Evolutionary conservation across 441 rosid species (phyloP).

Genomic region (Eugenia klotzschiana): DNA sequence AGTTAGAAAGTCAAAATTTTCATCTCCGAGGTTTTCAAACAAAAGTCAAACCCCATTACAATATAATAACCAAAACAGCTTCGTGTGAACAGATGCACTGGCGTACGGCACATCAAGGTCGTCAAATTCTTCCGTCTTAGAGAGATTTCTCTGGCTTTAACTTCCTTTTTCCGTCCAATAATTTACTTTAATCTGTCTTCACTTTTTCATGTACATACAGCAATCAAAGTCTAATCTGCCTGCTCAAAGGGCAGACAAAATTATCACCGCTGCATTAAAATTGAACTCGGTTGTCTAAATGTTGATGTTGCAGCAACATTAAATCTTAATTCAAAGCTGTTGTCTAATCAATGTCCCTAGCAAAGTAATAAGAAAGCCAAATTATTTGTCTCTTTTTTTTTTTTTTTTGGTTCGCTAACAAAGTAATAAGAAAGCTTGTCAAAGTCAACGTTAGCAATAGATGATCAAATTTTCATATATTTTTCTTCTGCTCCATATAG

Average conservation of each 20-base stretch:
- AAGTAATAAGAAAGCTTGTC: neutral
- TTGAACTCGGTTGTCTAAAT: neutral
- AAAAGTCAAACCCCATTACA: neutral
- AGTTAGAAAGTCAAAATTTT: neutral
- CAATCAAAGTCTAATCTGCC: neutral
- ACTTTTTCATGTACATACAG: neutral
- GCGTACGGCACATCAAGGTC: neutral
- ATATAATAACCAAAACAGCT: neutral
- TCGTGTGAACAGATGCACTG: neutral
- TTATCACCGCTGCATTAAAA: neutral
- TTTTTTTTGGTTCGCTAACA: neutral
- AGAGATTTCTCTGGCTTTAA: neutral
- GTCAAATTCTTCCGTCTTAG: neutral
- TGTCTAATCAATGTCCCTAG: neutral
- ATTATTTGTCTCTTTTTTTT: neutral
- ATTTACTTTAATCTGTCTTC: neutral
- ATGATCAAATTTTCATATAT: neutral
- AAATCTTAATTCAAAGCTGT: neutral
- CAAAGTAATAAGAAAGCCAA: neutral
- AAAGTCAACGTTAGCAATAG: neutral
- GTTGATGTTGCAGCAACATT: neutral
- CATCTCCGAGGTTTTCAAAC: neutral
- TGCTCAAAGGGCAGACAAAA: neutral
- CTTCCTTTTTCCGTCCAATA: neutral
- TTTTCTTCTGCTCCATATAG: neutral